Conservation (phyloP, 2,329 filamentous ascomycete genomes). For the Trichoderma sp. region DNA sequence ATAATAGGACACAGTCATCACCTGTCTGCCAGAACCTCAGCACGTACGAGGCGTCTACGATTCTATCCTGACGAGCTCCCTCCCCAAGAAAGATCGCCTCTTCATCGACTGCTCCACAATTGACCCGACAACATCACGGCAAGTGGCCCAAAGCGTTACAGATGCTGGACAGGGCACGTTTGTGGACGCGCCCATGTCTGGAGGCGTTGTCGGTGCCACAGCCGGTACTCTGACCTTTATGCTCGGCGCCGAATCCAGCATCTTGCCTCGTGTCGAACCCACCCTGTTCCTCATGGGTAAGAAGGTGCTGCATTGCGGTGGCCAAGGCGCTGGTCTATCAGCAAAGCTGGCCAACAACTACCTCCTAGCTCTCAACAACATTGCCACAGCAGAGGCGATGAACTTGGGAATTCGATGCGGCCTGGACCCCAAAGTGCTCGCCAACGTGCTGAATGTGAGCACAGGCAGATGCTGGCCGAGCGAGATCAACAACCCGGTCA, state of each 20-base stretch:
- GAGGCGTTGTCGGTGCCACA: conserved; percentile 86
- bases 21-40: conserved; percentile 82
- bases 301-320: conserved; percentile 81
- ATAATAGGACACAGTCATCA: conserved; percentile 77
- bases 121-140: conserved; percentile 80
- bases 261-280: conserved; percentile 66
- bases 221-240: conserved; percentile 94
- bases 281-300: conserved; percentile 82
- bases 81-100: conserved; percentile 62
- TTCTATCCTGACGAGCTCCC: conserved; percentile 65
- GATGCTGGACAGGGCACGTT: conserved; percentile 72
- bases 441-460: conserved; percentile 86
- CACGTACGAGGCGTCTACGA: conserved; percentile 85
- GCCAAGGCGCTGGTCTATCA: conserved; percentile 80
- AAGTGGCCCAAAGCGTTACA: conserved; percentile 69
- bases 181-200: conserved; percentile 95
- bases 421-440: conserved; percentile 65
- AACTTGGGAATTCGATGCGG: conserved; percentile 64
- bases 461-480: conserved; percentile 96
- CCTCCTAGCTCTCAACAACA: conserved; percentile 90
- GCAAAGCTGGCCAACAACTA: conserved; percentile 98
- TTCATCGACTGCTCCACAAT: conserved; percentile 98
- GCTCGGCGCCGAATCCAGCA: conserved; percentile 69
- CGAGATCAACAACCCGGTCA: conserved; percentile 93
- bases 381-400: conserved; percentile 67